Percentiles rank a stretch among this genome's conserved stretches.
Conservation (phyloP, 805 yeast genomes). For the Kazachstania kunashirensis region DNA sequence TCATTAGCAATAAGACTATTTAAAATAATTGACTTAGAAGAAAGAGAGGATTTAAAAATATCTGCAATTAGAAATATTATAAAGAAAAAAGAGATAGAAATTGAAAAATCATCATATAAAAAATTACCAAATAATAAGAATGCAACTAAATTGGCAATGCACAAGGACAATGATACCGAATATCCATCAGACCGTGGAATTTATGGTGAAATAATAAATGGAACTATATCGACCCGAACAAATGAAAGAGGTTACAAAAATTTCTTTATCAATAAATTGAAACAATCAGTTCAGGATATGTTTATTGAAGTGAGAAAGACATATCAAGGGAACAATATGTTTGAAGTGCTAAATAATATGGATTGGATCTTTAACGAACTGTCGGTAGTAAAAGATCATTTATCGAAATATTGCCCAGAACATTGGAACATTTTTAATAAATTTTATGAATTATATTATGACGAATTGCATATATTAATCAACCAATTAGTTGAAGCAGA, state of each 20-base stretch:
- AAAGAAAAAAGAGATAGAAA: constrained; percentile 25
- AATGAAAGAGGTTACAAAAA: constrained; percentile 49
- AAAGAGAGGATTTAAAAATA: constrained; percentile 60
- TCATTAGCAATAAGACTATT: constrained; percentile 62
- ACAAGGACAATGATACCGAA: constrained; percentile 8
- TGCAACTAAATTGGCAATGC: constrained; percentile 8
- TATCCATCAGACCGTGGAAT: constrained; percentile 27
- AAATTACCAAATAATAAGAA: constrained; percentile 21
- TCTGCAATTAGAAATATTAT: constrained; percentile 28
- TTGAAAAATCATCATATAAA: constrained; percentile 21
- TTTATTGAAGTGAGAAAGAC: constrained; percentile 52
- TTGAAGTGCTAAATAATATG: constrained; percentile 56
- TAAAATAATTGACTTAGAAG: constrained; percentile 73
- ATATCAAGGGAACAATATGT: constrained; percentile 38
- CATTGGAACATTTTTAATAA: constrained; percentile 64
- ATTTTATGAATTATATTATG: constrained; percentile 57
- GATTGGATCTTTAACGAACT: constrained; percentile 83
- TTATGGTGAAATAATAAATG: constrained; percentile 33
- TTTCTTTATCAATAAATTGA: constrained; percentile 49
- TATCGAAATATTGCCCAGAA: constrained; percentile 53
- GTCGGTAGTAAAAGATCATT: constrained; percentile 48
- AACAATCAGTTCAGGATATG: constrained; percentile 52
- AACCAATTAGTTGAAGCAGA: constrained; percentile 54
- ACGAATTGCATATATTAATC: constrained; percentile 53
- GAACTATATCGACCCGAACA: constrained; percentile 35